These are phyloP conservation scores for Fusarium buharicum DNA, from an alignment of 2,329 filamentous ascomycete genomes.

Conservation along the genomic window DNA sequence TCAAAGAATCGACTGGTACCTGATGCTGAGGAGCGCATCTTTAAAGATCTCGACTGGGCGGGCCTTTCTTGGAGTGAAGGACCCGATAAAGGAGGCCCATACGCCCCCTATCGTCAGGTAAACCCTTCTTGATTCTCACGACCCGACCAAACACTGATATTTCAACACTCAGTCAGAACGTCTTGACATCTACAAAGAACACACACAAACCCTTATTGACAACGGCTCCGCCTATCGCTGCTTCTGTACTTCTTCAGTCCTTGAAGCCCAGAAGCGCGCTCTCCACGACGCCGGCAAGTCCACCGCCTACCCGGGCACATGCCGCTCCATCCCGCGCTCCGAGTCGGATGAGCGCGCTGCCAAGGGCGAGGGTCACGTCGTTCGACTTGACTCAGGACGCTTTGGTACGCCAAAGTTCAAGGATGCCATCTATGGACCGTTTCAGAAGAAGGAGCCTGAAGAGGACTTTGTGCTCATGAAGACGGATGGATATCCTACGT, in stretches of 20 bases:
- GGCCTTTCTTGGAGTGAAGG: slow-evolving; percentile 95
- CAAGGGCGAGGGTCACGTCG: slow-evolving; percentile 75
- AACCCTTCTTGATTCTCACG: slow-evolving; percentile 13
- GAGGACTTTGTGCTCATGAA: slow-evolving; percentile 94
- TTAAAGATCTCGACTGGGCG: slow-evolving; percentile 86
- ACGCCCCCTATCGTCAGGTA: slow-evolving; percentile 88
- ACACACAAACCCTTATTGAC: slow-evolving; percentile 75
- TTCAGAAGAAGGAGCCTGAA: slow-evolving; percentile 64
- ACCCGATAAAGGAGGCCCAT: slow-evolving; percentile 81
- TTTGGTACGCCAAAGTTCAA: slow-evolving; percentile 70
- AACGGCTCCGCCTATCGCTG: slow-evolving; percentile 87
- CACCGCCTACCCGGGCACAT: slow-evolving; percentile 70
- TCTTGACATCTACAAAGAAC: slow-evolving; percentile 74
- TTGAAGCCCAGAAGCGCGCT: slow-evolving; percentile 73
- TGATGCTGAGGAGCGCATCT: slow-evolving; percentile 81
- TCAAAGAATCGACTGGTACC: slow-evolving; percentile 79
- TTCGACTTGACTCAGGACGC: slow-evolving; percentile 75
- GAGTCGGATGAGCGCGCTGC: slow-evolving; percentile 78
- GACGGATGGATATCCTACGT: slow-evolving; percentile 91
- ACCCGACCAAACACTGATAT: neutral
- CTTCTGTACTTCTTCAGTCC: slow-evolving; percentile 82
- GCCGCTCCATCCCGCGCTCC: slow-evolving; percentile 70
- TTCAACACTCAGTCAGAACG: slow-evolving; percentile 75
- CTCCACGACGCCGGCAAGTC: slow-evolving; percentile 63
- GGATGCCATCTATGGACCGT: slow-evolving; percentile 82